Percentiles rank a stretch among this genome's conserved stretches.
These are phyloP conservation scores for Arthrocladium fulminans DNA, from an alignment of 2,329 filamentous ascomycete species.

Conservation along the genomic window DNA sequence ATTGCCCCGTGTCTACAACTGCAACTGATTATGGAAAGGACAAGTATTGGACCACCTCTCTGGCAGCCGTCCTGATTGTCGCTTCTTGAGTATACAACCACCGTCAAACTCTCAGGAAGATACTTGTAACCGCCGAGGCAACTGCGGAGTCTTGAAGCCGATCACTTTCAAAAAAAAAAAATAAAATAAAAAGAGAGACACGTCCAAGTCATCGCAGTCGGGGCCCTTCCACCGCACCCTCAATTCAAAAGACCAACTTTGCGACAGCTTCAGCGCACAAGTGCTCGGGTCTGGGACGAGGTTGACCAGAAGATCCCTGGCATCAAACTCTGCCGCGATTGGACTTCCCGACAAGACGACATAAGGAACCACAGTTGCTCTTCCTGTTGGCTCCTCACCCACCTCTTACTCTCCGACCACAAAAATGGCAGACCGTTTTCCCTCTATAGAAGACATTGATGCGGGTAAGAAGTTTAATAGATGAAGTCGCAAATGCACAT, in stretches of 20 bases:
- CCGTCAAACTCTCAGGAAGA: neutral
- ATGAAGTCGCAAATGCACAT: slow-evolving; percentile 5
- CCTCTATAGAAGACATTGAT: slow-evolving; percentile 70
- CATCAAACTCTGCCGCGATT: too few species aligned
- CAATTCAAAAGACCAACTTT: too few species aligned
- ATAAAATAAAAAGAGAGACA: too few species aligned
- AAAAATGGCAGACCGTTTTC: slow-evolving; percentile 67
- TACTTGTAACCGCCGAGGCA: neutral
- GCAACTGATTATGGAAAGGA: neutral
- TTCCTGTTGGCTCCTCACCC: neutral
- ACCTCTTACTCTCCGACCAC: neutral
- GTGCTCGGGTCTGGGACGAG: too few species aligned
- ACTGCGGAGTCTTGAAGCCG: neutral
- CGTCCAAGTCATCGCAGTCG: too few species aligned
- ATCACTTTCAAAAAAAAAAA: too few species aligned
- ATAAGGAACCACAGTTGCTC: too few species aligned
- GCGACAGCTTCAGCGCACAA: too few species aligned
- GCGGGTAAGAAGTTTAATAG: slow-evolving; percentile 36
- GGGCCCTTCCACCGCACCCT: too few species aligned
- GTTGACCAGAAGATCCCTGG: too few species aligned
- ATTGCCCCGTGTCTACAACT: too few species aligned
- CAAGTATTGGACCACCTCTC: neutral
- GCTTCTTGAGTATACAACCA: neutral
- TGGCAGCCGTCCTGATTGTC: neutral
- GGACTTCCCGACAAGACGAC: too few species aligned